Conservation (phyloP, 2,329 filamentous ascomycete species). For the Arachnopeziza araneosa region DNA sequence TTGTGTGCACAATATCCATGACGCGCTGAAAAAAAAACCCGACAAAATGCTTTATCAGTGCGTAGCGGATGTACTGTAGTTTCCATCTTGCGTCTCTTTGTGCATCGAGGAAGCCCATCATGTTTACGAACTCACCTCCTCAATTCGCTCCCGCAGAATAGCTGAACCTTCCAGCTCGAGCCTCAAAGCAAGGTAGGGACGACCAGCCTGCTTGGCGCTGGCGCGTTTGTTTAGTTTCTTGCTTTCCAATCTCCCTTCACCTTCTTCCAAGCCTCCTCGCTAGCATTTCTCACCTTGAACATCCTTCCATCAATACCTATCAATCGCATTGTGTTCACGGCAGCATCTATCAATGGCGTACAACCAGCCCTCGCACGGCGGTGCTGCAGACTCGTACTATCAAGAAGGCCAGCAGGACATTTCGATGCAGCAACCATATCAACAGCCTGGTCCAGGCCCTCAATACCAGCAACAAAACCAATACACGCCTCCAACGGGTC, state of each 20-base stretch:
- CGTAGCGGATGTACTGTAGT: too few relatives aligned
- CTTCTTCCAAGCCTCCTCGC: neutral
- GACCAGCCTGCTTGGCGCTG: neutral
- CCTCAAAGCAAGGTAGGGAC: too few relatives aligned
- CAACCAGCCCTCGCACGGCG: slow-evolving; percentile 20
- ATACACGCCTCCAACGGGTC: neutral
- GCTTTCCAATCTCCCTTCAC: neutral
- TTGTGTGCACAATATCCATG: neutral
- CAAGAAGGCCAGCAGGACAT: neutral
- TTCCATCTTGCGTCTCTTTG: too few relatives aligned
- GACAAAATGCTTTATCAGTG: too few relatives aligned
- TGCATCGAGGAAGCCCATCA: too few relatives aligned
- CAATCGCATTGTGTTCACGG: slow-evolving; percentile 9
- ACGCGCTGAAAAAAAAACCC: neutral
- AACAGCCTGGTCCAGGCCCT: neutral
- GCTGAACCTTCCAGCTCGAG: too few relatives aligned
- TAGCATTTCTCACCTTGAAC: neutral
- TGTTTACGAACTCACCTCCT: too few relatives aligned
- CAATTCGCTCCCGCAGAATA: too few relatives aligned
- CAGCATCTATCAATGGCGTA: slow-evolving; percentile 18
- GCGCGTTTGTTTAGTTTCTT: neutral
- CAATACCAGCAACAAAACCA: slow-evolving; percentile 1
- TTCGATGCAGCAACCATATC: neutral
- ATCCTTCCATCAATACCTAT: neutral
- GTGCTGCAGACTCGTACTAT: slow-evolving; percentile 24